phyloP scores from a whole-genome alignment of 176 grass and related monocot species.

The Ananas comosus region DNA sequence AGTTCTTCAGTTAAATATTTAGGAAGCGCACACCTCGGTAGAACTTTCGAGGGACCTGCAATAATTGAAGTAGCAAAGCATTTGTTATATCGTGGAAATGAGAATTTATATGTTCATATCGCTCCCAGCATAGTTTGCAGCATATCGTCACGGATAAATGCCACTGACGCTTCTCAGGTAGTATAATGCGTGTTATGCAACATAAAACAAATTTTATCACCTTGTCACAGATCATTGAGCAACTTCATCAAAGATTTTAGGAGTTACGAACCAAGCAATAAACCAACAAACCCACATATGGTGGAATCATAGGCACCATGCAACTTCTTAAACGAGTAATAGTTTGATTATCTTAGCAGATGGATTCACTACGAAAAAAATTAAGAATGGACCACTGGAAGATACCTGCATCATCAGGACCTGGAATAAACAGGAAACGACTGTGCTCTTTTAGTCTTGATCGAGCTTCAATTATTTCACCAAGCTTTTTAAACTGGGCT shows the following conservation, averaged over 20 bases:
- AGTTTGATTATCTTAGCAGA: neutral
- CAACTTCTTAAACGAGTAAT: neutral
- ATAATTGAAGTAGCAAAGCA: neutral
- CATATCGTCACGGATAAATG: neutral
- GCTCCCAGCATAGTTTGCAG: neutral
- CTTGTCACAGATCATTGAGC: neutral
- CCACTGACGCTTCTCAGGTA: neutral
- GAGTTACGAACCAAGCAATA: neutral
- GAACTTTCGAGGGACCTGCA: slow-evolving; percentile 80
- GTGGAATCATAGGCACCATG: neutral
- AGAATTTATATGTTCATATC: neutral
- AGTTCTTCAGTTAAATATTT: slow-evolving; percentile 90
- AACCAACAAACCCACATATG: neutral
- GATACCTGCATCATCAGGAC: slow-evolving; percentile 88
- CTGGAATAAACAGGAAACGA: slow-evolving; percentile 81
- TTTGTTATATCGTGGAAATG: neutral
- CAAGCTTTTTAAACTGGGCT: slow-evolving; percentile 85
- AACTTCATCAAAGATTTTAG: neutral
- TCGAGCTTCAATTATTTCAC: slow-evolving; percentile 68
- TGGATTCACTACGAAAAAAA: slow-evolving; percentile 19
- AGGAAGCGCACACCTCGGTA: slow-evolving; percentile 80
- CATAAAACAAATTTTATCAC: no score
- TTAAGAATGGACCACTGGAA: slow-evolving; percentile 6
- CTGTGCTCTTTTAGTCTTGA: slow-evolving; percentile 76
- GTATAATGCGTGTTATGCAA: no score